Percentiles rank a stretch among this genome's conserved stretches.
Evolutionary conservation across 2,329 filamentous ascomycete species (phyloP).

Genomic region (Penicillium sp.): DNA sequence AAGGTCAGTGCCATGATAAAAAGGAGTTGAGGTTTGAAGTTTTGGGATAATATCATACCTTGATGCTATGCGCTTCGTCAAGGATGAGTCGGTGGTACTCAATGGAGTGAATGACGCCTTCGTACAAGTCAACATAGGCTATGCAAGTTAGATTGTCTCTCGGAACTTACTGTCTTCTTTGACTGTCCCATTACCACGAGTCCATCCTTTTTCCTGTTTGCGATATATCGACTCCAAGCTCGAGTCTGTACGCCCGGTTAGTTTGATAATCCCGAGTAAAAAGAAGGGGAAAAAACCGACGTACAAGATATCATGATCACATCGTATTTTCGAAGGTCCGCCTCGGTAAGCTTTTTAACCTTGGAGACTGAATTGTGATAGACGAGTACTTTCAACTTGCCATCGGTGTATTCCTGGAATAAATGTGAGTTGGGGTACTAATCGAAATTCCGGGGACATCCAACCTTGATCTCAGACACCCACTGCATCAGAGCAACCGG

Average conservation of each 20-base stretch:
- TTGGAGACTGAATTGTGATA: constrained; percentile 84
- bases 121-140: constrained; percentile 4
- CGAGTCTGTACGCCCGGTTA: constrained; percentile 35
- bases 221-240: constrained; percentile 85
- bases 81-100: constrained; percentile 87
- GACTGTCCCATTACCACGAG: constrained; percentile 70
- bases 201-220: constrained; percentile 88
- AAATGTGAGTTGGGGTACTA: not conserved
- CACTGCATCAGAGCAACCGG: constrained; percentile 95
- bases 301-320: constrained; percentile 98
- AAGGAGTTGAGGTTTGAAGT: not conserved
- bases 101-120: constrained; percentile 75
- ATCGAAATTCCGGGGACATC: constrained; percentile 2
- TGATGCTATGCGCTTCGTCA: constrained; percentile 95
- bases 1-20: constrained; percentile 8
- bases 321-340: constrained; percentile 75
- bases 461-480: constrained; percentile 72
- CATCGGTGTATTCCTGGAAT: constrained; percentile 64
- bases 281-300: constrained; percentile 8
- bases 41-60: constrained; percentile 41
- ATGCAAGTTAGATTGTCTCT: not conserved
- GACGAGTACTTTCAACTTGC: constrained; percentile 82
- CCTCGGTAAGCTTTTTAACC: constrained; percentile 68
- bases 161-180: constrained; percentile 61
- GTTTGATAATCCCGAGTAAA: not conserved